phyloP scores from a whole-genome alignment of 2,329 filamentous ascomycete species.

The Diaporthe destruens region DNA sequence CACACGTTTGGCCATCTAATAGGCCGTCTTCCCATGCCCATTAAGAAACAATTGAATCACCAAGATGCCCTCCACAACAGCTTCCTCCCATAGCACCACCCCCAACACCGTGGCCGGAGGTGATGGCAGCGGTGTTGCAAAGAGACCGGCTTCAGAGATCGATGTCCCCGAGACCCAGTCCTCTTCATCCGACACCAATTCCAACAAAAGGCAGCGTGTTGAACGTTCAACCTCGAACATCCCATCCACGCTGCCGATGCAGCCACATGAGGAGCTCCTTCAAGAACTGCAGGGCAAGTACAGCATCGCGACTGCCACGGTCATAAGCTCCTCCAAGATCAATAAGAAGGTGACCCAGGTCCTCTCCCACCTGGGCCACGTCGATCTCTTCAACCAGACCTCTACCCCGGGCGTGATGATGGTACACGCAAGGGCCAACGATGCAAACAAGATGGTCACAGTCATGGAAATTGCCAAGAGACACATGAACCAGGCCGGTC shows the following conservation, averaged over 20 bases:
- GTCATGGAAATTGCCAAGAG: conserved; percentile 75
- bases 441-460: conserved; percentile 75
- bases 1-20: neutral
- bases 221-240: conserved; percentile 41
- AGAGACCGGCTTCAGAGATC: conserved; percentile 31
- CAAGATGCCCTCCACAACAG: neutral
- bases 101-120: conserved; percentile 1
- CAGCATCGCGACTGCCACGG: conserved; percentile 64
- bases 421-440: conserved; percentile 63
- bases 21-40: too few species aligned
- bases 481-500: conserved; percentile 61
- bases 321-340: conserved; percentile 73
- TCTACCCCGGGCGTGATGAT: conserved; percentile 56
- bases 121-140: conserved; percentile 8
- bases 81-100: neutral
- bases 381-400: conserved; percentile 45
- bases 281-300: conserved; percentile 59
- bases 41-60: neutral
- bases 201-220: conserved; percentile 45
- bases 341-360: conserved; percentile 63
- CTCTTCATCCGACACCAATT: neutral
- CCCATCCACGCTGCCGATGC: conserved; percentile 47
- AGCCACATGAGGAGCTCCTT: conserved; percentile 58
- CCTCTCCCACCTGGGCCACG: conserved; percentile 58
- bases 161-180: conserved; percentile 26